Evolutionary conservation across 2,329 filamentous ascomycete species (phyloP).

Genomic region (Colletotrichum simmondsii): DNA sequence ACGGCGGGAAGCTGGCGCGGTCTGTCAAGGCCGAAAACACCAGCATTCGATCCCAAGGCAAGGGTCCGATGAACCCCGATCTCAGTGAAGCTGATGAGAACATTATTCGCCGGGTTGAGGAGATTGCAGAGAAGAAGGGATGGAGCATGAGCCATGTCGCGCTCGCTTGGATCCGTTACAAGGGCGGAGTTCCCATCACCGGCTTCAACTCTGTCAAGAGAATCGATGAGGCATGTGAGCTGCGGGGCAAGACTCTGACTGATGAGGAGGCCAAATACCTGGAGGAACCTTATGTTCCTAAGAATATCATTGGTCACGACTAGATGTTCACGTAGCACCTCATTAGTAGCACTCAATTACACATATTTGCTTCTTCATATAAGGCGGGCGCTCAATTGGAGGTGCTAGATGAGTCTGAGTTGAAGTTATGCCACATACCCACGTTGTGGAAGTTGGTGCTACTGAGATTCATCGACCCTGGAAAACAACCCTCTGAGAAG

Average conservation of each 20-base stretch:
- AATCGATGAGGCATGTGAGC: slow-evolving; percentile 25
- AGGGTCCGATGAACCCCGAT: background rate
- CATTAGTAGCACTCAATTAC: background rate
- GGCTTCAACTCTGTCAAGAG: slow-evolving; percentile 29
- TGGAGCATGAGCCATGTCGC: slow-evolving; percentile 33
- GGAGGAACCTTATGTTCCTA: slow-evolving; percentile 27
- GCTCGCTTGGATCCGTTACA: slow-evolving; percentile 24
- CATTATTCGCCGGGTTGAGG: slow-evolving; percentile 28
- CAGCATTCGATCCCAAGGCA: background rate
- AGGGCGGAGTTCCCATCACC: slow-evolving; percentile 27
- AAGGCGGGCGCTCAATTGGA: background rate
- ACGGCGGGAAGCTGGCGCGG: slow-evolving; percentile 20
- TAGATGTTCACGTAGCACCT: slow-evolving; percentile 24
- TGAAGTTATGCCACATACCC: background rate
- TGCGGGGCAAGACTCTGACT: slow-evolving; percentile 19
- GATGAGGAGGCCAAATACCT: slow-evolving; percentile 27
- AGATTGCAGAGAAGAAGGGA: slow-evolving; percentile 29
- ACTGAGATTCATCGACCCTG: background rate
- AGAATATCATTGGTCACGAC: slow-evolving; percentile 37
- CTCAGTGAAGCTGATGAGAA: slow-evolving; percentile 15
- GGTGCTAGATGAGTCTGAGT: background rate
- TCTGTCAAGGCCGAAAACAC: background rate
- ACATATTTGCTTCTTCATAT: background rate
- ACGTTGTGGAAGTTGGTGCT: background rate
- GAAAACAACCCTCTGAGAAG: background rate